Evolutionary conservation across 1,284 basidiomycete genomes (phyloP), one percentile per base, ranked within the genome.

Genomic region (Tetrapyrgos nigripes): DNA sequence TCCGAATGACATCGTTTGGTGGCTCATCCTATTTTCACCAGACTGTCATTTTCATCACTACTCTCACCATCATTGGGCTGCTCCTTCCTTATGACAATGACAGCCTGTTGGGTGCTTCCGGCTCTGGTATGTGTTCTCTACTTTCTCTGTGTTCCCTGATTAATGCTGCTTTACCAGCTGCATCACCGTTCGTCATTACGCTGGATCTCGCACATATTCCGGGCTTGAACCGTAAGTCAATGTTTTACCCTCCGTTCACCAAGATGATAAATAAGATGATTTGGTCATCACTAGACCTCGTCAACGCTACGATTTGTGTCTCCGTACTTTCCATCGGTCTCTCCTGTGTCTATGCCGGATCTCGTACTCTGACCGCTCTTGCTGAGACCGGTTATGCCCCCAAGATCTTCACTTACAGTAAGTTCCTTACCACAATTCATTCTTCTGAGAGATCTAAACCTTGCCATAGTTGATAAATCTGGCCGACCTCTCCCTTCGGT

Each of bases 251-350:
- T 33, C 24, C 17, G n/a, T 9, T 4, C 14, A 4, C 33, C 10
- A 13, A n/a, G 28, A 24, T 46, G 21, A 14, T 1, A 21, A 44
- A 9, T 21, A 29, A 33, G 37, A 24, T 40, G 26, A 11, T 49
- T 43, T 47, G 27, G 40, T 28, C 9, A 11, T 46, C 10, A 13
- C 4, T 57, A 78, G 77, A 80, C 63, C 79, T 86, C 70, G 84
- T 92, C 74, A 93, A 93, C 68, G 86, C 84, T 27, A 83, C 80
- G 47, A 87, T 93, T 60, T 80, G 91, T 60, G 79, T 88, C 33
- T 87, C 88, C 55, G 90, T 91, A 19, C 80, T 89, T 58, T 89
- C 87, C 1, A 88, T 91, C 17, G 88, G 86, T 9, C 83, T 86
- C 61, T 86, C 86, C 24, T 85, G 87, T 66, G 74, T 92, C 28